Base-by-base conservation (phyloP, 371 early-diverging fungal species). In the Mortierella sp. region DNA sequence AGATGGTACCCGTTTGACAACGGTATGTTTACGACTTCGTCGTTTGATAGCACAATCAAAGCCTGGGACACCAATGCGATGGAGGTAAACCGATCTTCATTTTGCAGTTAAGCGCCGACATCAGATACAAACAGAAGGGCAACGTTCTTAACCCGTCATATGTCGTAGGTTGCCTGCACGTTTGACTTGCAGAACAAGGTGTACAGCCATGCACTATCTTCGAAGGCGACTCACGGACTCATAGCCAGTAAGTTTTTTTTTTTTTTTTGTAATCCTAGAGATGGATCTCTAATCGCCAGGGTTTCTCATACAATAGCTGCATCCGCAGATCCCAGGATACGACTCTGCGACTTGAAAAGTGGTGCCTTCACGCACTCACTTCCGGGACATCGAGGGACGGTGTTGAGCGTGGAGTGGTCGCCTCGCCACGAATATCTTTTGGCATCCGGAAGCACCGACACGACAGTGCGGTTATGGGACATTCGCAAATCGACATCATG, bases 1-100 rank as follows among this genome's bases (percentile, higher is more conserved):
- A 72, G 81, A 2, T 96, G 96, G 96, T 95, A 92, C 60, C 93
- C 94, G 1, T 84, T 91, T 50, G 95, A 96, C 73, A 88, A 87
- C 6, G 95, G 96, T 47, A 84, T 95, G 83, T 93, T 97, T 70
- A 87, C 92, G 0, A 93, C 93, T 4, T 88, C 91, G 0, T 94
- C 96, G 0, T 89, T 89, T 61, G 97, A 96, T 75, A 78, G 83
- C 26, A 88, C 90, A 0, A 80, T 97, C 21, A 89, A 89, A 55
- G 87, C 94, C 9, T 96, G 95, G 95, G 98, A 96, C 60, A 91
- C 94, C 6, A 87, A 89, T 64, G 63, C 83, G 23, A 84, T 96
- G 87, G 78, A 85, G 70, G 90, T 85, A 83, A 44, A n/a, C n/a
- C n/a, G n/a, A n/a, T n/a, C n/a, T n/a, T n/a, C n/a, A n/a, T n/a